These are phyloP conservation scores for Stereocaulon alpinum DNA, from an alignment of 495 filamentous ascomycete species.

Conservation along the genomic window DNA sequence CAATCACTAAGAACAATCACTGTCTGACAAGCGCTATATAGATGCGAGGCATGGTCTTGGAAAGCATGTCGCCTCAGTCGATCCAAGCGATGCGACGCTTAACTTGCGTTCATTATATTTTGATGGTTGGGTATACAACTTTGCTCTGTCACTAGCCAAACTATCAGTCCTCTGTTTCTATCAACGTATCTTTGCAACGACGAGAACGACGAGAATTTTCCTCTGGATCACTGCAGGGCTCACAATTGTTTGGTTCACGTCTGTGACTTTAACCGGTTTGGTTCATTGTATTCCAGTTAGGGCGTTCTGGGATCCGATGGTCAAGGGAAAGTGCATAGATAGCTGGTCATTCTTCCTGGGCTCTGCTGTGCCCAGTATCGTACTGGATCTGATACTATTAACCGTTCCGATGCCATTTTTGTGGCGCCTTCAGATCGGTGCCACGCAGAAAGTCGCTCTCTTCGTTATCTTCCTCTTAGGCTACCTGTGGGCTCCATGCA, in stretches of 20 bases:
- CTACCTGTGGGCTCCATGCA: background rate
- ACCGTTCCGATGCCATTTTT: background rate
- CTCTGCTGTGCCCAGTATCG: background rate
- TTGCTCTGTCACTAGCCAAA: background rate
- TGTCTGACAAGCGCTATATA: background rate
- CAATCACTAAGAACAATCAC: no score
- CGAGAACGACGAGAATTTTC: background rate
- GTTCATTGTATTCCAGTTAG: background rate
- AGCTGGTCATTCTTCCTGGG: background rate
- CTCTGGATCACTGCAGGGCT: background rate
- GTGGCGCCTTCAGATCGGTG: background rate
- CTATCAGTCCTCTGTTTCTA: constrained; percentile 3
- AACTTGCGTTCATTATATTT: background rate
- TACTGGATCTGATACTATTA: background rate
- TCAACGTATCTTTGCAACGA: background rate
- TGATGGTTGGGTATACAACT: background rate
- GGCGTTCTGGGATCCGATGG: background rate
- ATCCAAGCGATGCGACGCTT: background rate
- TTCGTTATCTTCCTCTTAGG: background rate
- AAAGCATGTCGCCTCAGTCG: background rate
- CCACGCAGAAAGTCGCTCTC: background rate
- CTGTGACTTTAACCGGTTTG: background rate
- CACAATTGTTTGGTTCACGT: background rate
- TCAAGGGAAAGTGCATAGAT: background rate
- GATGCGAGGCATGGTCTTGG: background rate